Percentiles rank a stretch among this genome's conserved stretches.
phyloP scores from a whole-genome alignment of 2,329 filamentous ascomycete species.

The Colletotrichum filicis region DNA sequence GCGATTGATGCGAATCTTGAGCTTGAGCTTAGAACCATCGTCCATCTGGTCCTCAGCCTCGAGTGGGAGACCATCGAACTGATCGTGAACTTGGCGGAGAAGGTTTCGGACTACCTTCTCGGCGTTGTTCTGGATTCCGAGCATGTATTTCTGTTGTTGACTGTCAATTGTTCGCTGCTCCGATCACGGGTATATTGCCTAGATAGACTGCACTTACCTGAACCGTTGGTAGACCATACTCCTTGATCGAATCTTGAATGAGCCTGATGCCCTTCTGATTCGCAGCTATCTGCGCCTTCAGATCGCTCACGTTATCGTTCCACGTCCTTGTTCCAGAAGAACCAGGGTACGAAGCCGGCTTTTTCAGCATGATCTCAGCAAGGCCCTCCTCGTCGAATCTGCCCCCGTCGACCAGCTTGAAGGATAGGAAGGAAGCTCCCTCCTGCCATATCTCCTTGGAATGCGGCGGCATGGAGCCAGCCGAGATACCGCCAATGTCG shows the following conservation, averaged over 20 bases:
- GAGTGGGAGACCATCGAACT: conserved; percentile 78
- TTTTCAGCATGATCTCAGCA: conserved; percentile 75
- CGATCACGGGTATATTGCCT: accelerated
- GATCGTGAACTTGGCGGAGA: conserved; percentile 52
- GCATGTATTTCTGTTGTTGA: conserved; percentile 18
- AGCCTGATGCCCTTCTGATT: conserved; percentile 87
- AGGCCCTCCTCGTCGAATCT: conserved; percentile 84
- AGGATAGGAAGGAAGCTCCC: conserved; percentile 70
- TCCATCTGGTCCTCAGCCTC: conserved; percentile 82
- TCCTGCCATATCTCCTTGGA: conserved; percentile 72
- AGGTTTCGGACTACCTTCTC: conserved; percentile 16
- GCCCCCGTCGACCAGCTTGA: conserved; percentile 79
- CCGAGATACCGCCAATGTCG: conserved; percentile 85
- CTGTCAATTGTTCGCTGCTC: background rate
- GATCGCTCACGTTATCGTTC: background rate
- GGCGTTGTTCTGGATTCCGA: conserved; percentile 25
- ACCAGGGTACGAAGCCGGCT: conserved; percentile 78
- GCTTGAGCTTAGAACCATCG: conserved; percentile 53
- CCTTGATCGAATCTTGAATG: conserved; percentile 79
- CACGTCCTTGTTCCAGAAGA: conserved; percentile 44
- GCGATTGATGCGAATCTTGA: conserved; percentile 42
- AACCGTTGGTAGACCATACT: conserved; percentile 72
- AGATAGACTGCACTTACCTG: background rate
- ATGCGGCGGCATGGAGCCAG: conserved; percentile 83
- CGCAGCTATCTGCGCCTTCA: conserved; percentile 58